Evolutionary conservation across 73 alveolate species (phyloP).

Genomic region (Tetrahymena thermophila): DNA sequence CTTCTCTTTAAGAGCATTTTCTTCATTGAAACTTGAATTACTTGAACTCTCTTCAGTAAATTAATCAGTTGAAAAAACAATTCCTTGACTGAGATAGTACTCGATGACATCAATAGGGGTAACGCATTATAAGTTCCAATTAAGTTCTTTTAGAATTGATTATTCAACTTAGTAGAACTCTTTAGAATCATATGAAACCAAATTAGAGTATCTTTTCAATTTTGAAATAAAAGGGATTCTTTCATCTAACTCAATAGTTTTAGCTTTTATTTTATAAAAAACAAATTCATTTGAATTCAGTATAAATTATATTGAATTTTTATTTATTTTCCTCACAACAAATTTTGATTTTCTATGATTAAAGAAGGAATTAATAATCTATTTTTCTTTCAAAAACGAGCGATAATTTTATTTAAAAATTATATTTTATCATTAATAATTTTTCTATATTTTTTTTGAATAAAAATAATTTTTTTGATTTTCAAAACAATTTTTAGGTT

Average conservation of each 20-base stretch:
- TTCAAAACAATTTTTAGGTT: no score
- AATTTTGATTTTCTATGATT: no score
- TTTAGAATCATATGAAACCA: constrained; percentile 3
- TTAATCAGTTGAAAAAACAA: constrained; percentile 22
- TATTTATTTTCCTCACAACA: not conserved
- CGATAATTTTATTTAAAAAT: no score
- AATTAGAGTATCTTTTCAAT: constrained; percentile 25
- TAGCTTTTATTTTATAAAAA: not conserved
- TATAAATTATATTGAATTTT: no score
- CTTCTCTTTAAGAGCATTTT: constrained; percentile 25
- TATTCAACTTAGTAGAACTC: constrained; percentile 31
- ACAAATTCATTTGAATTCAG: not conserved
- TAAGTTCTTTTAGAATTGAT: constrained; percentile 6
- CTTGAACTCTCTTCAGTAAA: not conserved
- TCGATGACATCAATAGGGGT: constrained; percentile 37
- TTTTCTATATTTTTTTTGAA: no score
- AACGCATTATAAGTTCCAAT: constrained; percentile 33
- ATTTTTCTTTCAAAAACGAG: no score
- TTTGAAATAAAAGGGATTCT: constrained; percentile 42
- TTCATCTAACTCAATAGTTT: constrained; percentile 38
- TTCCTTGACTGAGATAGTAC: not conserved
- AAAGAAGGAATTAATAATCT: no score
- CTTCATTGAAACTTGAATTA: constrained; percentile 8
- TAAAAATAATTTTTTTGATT: no score
- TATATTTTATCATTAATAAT: no score